phyloP scores from a whole-genome alignment of 2,329 filamentous ascomycete genomes.

The Elsinoe necatrix region DNA sequence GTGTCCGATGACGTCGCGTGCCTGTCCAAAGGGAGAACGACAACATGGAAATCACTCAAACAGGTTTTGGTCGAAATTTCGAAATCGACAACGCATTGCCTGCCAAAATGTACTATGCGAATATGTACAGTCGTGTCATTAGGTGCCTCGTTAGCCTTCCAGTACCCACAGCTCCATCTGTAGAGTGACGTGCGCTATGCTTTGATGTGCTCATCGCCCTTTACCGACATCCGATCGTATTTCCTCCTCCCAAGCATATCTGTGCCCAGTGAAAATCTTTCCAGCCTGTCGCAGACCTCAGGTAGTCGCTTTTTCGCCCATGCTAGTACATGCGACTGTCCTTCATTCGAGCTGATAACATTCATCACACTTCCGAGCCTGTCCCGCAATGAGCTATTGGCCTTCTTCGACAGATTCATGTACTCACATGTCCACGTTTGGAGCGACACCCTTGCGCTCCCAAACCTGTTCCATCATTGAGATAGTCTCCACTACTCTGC shows the following conservation, averaged over 20 bases:
- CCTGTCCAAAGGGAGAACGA: neutral
- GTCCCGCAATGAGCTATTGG: constrained; percentile 8
- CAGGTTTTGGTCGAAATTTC: neutral
- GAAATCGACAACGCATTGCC: neutral
- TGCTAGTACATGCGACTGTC: constrained; percentile 61
- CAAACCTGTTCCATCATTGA: constrained; percentile 59
- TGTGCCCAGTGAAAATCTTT: constrained; percentile 28
- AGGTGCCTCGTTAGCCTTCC: neutral
- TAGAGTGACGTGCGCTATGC: constrained; percentile 4
- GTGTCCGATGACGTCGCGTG: constrained; percentile 2
- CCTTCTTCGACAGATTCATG: neutral
- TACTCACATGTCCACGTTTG: constrained; percentile 64
- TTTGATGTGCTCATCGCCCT: neutral
- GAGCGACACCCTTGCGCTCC: constrained; percentile 55
- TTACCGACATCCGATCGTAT: neutral
- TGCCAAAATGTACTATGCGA: neutral
- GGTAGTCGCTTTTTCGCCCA: constrained; percentile 67
- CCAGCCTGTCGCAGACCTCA: constrained; percentile 58
- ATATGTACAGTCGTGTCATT: constrained; percentile 5
- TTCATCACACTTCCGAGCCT: constrained; percentile 73
- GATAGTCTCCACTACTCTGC: constrained; percentile 59
- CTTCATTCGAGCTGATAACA: constrained; percentile 49
- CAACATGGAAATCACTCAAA: constrained; percentile 2
- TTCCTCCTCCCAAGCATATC: constrained; percentile 6
- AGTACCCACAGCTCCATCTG: neutral